Base-by-base conservation (phyloP, 2,329 filamentous ascomycete species). In the Nigrospora osmanthi region DNA sequence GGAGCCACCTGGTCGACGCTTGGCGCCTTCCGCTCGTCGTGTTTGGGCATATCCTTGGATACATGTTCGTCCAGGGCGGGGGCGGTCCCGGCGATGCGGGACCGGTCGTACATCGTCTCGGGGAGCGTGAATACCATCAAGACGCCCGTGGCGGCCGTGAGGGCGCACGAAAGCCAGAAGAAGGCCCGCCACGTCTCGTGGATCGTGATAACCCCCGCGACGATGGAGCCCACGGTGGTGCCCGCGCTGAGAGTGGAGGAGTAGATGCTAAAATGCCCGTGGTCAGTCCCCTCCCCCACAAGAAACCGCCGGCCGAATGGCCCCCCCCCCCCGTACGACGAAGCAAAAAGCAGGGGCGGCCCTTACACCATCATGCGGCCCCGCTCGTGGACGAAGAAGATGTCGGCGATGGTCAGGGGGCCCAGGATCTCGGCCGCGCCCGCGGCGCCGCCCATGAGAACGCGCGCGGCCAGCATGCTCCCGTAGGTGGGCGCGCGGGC, bases 371-470 rank as follows among this genome's bases (percentile, higher is more conserved):
- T 78, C 35, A 74, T 60, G 2, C 64, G 58, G 1, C 73, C 75
- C 42, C 76, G 64, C 52, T 80, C 71, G 48, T 80, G 75, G 14
- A 80, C 59, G 54, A 77, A 80, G 58, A 78, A 80, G 30, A 78
- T 58, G 49, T 80, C 76, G 3, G 54, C 48, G 43, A 55, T 51
- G 11, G 46, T 52, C 23, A 55, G 50, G 46, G 58, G 54, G 13
- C 51, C 68, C 38, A 72, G 62, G 1, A 67, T 71, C 52, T 80
- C 76, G 2, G 70, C 75, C 9, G 74, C 71, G 1, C 75, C 76
- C 1, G 73, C 65, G 1, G 69, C 74, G 35, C 78, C 67, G 3
- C 76, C 76, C 61, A 80, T 65, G 11, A 78, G 46, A 23, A 76
- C 72, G 5, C 75, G 63, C 2, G 68, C 72, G 2, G 65, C 61